Conservation (phyloP, 2,329 filamentous ascomycete genomes). For the Aspergillus awamori region DNA sequence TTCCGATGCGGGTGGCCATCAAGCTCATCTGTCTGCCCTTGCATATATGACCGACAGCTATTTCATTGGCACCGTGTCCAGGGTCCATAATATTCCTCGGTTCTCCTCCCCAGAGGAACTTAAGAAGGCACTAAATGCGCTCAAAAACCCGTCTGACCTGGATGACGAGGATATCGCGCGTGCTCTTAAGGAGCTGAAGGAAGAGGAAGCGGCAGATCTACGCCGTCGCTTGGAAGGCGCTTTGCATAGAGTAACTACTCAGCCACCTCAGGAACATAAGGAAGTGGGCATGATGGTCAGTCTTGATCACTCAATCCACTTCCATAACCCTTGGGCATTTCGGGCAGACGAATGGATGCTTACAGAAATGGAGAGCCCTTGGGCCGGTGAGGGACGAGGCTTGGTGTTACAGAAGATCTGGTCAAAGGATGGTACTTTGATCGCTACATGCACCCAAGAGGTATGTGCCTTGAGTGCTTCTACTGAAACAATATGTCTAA, state of each 20-base stretch:
- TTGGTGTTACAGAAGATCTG: constrained; percentile 54
- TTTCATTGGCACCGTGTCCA: constrained; percentile 86
- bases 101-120: constrained; percentile 60
- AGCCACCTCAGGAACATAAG: constrained; percentile 32
- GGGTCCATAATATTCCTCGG: constrained; percentile 78
- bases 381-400: constrained; percentile 55
- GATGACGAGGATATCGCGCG: constrained; percentile 44
- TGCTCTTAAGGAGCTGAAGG: constrained; percentile 47
- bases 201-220: constrained; percentile 46
- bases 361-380: constrained; percentile 54
- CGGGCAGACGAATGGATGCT: constrained; percentile 56
- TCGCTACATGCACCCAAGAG: constrained; percentile 56
- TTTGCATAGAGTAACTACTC: constrained; percentile 30
- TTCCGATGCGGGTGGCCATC: constrained; percentile 69
- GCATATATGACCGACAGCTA: constrained; percentile 92
- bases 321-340: constrained; percentile 53
- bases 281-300: constrained; percentile 56
- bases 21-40: constrained; percentile 82
- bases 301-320: constrained; percentile 56
- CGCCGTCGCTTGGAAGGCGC: constrained; percentile 39
- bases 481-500: constrained; percentile 17
- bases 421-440: constrained; percentile 51
- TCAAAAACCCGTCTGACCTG: constrained; percentile 49
- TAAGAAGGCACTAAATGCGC: constrained; percentile 40
- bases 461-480: constrained; percentile 33